Base-by-base conservation (phyloP, 2,329 filamentous ascomycete genomes). In the Cladophialophora bantiana region DNA sequence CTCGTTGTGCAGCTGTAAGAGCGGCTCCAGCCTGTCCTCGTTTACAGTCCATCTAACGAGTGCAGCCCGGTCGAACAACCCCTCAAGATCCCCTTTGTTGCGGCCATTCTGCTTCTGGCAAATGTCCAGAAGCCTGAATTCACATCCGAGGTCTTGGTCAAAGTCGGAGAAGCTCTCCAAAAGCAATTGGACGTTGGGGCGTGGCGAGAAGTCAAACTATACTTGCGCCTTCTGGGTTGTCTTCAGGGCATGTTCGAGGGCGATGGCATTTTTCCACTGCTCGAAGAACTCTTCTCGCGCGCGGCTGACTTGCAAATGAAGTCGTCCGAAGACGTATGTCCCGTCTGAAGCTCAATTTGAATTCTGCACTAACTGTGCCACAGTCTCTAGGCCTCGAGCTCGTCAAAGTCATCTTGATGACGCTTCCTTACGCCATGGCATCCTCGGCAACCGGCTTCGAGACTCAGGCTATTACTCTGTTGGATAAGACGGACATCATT, bases 401-500 rank as follows among this genome's bases (percentile, higher is more conserved):
- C 38, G 93, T 97, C 77, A 98, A 97, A 80, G 94, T 97, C 73
- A 97, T 99, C 71, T 87, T 98, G 53, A 87, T 97, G 57, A 97
- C 94, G 0, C 91, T 99, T 66, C 94, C 95, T 0, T 99, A 98
- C 77, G 84, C 93, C 62, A 89, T 97, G 85, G 87, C 89, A 9
- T 88, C 91, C 2, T 87, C 89, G 0, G 71, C 68, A 13, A 71
- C 62, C 7, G 87, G 88, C 58, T 89, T 90, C 75, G 88, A 90
- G 73, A 85, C 90, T 71, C 91, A 91, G 75, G 93, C 93, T 2
- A 84, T 86, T 1, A 89, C 91, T 55, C 83, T 98, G 61, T 88
- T 99, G 77, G 92, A 96, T 71, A 97, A 96, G 83, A 98, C 95
- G 1, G 94, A 95, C 64, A 93, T 98, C 71, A 96, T 98, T 73